A percentile compares a stretch with the other conserved stretches of the same genome.
These are phyloP conservation scores for Neonectria sp. DNA, from an alignment of 2,329 filamentous ascomycete species.

Conservation along the genomic window DNA sequence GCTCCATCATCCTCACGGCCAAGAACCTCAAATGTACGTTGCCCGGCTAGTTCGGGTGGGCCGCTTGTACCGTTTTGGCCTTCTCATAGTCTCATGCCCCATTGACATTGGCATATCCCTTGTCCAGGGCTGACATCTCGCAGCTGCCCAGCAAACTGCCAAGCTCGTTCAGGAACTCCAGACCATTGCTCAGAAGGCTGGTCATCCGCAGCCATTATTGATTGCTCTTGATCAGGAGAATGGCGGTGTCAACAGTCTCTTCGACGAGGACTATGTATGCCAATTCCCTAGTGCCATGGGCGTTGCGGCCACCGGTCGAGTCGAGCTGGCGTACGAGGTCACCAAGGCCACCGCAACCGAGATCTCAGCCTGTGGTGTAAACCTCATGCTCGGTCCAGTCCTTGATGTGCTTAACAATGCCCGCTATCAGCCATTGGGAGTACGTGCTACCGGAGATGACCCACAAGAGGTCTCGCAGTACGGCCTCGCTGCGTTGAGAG, in stretches of 20 bases:
- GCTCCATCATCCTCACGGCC: slow-evolving; percentile 86
- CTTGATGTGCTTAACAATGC: slow-evolving; percentile 95
- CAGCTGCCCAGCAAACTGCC: slow-evolving; percentile 93
- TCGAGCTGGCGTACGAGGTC: slow-evolving; percentile 88
- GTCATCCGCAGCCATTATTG: slow-evolving; percentile 88
- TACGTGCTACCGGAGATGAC: slow-evolving; percentile 91
- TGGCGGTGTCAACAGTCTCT: slow-evolving; percentile 96
- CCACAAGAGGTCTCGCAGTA: slow-evolving; percentile 96
- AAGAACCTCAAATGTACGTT: slow-evolving; percentile 86
- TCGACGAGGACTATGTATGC: slow-evolving; percentile 94
- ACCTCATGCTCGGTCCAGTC: slow-evolving; percentile 94
- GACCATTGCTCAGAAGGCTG: slow-evolving; percentile 90
- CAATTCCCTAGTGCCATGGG: slow-evolving; percentile 99
- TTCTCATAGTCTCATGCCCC: slow-evolving; percentile 6
- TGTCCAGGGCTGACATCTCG: slow-evolving; percentile 48
- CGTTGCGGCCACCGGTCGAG: slow-evolving; percentile 90
- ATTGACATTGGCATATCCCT: slow-evolving; percentile 28
- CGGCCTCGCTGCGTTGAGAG: slow-evolving; percentile 90
- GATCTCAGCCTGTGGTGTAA: slow-evolving; percentile 92
- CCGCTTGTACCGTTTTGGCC: slow-evolving; percentile 14
- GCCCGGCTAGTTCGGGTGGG: slow-evolving; percentile 4
- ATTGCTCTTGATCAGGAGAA: slow-evolving; percentile 98
- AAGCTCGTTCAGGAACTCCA: slow-evolving; percentile 92
- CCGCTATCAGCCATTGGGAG: slow-evolving; percentile 90
- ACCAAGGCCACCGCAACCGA: slow-evolving; percentile 95